Base-by-base conservation (phyloP, 495 filamentous ascomycete species). In the Stereocaulon alpinum region DNA sequence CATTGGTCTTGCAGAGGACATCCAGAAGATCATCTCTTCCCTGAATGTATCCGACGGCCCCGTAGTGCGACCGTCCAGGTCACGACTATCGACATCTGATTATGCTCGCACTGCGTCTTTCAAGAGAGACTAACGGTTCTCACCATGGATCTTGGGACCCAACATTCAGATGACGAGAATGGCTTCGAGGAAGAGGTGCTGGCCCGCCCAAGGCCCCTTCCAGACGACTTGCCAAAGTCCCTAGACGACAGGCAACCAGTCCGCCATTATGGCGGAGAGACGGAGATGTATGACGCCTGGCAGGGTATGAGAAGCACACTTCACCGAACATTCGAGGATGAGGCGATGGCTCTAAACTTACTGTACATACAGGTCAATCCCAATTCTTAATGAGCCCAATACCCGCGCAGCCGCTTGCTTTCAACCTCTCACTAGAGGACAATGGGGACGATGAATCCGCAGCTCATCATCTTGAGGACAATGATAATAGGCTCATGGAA, bases 201-300 rank as follows among this genome's bases (percentile, higher is more conserved):
- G 53, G 44, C 63, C 11, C 61, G 58, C 41, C 73, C 70, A 22
- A 74, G 81, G 51, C 63, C 76, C 62, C 83, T 98, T 49, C 93
- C 93, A 42, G 78, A 80, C 63, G 94, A 98, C 70, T 80, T 98
- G 27, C 93, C 93, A 6, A 89, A 83, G 64, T 92, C 91, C 48
- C 78, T 98, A 59, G 87, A 97, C 66, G 94, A 97, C 73, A 80
- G 92, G 55, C 82, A 85, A 69, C 82, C 78, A 57, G 78, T 86
- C 29, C 80, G 79, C 9, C 69, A 71, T 6, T 75, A 77, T 56
- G 76, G 72, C 40, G 75, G 72, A 49, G 92, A 96, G 76, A 95
- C 90, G 27, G 91, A 97, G 79, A 87, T 96, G 76, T 97, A 97
- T 70, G 93, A 98, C 80, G 94, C 88, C 60, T 98, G 93, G 93